Evolutionary conservation across 305 asterid species (phyloP), one percentile per base, ranked within the genome.

Genomic region (Solanum hybrid): DNA sequence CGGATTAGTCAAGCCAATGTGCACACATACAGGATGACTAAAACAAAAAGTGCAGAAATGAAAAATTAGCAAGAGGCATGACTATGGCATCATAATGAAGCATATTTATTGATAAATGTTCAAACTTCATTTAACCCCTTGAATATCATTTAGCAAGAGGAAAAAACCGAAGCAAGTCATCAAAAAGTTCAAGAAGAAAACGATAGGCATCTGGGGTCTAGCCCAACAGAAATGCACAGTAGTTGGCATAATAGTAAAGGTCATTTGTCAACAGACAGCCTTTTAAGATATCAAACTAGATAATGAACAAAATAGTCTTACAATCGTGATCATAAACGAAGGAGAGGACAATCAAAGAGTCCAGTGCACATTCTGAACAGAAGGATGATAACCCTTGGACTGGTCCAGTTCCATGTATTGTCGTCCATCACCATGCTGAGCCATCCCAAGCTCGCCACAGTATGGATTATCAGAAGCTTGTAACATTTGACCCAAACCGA

Each of bases 331-430:
- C 39, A 29, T 29, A 84, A 41, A 39, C 26, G 77, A 88, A 87
- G 31, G 70, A 13, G 86, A 61, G 34, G 84, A 68, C 75, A 76
- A 6, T 91, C 92, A 96, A 90, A 94, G 98, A 2, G 95, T 92
- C 97, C 96, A 95, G 90, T 94, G 94, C 94, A 95, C 91, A 89
- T 95, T 92, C 92, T 92, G 96, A 92, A 91, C 91, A 14, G 98
- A 92, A 86, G 99, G 91, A 75, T 93, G 96, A 70, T 92, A 95
- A 79, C 94, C 96, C 91, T 95, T 93, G 2, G 97, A 90, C 32
- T 93, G 94, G 91, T 94, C 94, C 39, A 95, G 90, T 79, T 91
- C 95, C 38, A 91, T 94, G 91, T 93, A 93, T 33, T 91, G 94
- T 39, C 93, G 93, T 68, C 93, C 95, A 38, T 76, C 61, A n/a